Conservation (phyloP, 805 yeast species). For the Nakazawaea populi region DNA sequence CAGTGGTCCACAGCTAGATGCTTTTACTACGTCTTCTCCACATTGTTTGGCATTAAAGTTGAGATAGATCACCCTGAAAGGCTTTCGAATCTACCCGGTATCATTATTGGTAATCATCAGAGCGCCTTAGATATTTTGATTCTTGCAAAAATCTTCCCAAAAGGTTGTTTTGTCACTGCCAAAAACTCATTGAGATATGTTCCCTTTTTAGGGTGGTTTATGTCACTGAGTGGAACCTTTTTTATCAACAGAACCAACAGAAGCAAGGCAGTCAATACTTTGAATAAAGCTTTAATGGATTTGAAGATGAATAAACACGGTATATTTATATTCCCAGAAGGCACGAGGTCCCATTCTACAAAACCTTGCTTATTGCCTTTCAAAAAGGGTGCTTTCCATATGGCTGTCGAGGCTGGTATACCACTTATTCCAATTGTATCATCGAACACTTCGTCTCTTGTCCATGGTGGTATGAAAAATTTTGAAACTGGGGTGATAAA, state of each 20-base stretch:
- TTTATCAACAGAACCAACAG: constrained; percentile 81
- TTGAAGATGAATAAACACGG: constrained; percentile 64
- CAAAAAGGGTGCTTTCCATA: constrained; percentile 97
- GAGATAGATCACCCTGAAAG: constrained; percentile 61
- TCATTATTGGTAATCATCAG: constrained; percentile 86
- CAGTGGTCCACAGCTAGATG: constrained; percentile 90
- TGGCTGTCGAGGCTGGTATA: constrained; percentile 87
- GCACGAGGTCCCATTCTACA: constrained; percentile 80
- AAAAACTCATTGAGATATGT: constrained; percentile 76
- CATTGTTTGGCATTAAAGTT: constrained; percentile 63
- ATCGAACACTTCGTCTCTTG: constrained; percentile 73
- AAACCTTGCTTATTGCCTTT: constrained; percentile 74
- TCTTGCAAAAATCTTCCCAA: constrained; percentile 80
- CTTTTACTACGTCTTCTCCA: constrained; percentile 58
- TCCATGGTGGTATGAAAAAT: constrained; percentile 52
- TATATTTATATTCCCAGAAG: constrained; percentile 93
- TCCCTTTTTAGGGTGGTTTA: constrained; percentile 96
- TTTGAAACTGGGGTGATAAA: constrained; percentile 74
- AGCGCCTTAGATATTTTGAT: constrained; percentile 79
- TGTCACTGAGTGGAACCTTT: constrained; percentile 85
- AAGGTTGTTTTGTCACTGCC: constrained; percentile 87
- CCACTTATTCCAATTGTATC: constrained; percentile 89
- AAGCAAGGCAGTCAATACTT: constrained; percentile 67
- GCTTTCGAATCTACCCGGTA: constrained; percentile 60
- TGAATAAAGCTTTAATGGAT: constrained; percentile 59